Evolutionary conservation across 345 rosid species (phyloP), one percentile per base, ranked within the genome.

Genomic region (Ceriops decandra): DNA sequence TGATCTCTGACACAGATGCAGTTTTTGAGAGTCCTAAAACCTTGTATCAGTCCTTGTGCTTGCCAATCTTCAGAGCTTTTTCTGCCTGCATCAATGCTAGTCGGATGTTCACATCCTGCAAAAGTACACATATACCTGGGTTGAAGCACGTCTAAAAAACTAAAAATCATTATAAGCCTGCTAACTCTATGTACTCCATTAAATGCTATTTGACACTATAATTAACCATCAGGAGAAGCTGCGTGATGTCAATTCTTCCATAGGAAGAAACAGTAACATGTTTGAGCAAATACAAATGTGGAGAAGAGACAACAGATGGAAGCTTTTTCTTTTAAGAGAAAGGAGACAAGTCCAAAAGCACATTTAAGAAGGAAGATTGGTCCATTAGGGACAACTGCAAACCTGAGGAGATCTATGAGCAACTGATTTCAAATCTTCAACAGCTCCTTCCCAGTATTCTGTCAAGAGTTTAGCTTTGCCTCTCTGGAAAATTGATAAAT

Each of bases 371-470:
- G 51, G 32, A 38, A 2, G 36, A 26, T 47, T 11, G 38, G 32
- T 53, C 20, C 47, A 53, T 33, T 36, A 15, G 10, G 46, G 32
- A 53, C 5, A 51, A 52, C 42, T 17, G 68, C 88, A 52, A 79
- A 95, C 98, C 97, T 90, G 97, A 62, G 97, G 92, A 27, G 92
- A 90, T 65, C 67, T 73, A 74, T 90, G 86, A 74, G 98, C 96
- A 19, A 96, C 98, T 57, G 86, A 72, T 73, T 90, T 92, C 51
- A 92, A 70, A 80, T 95, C 98, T 56, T 83, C 88, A 62, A 95
- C 92, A 51, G 99, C 99, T 74, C 99, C 99, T 86, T 92, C 97
- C 93, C 93, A 95, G 69, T 95, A 97, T 83, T 95, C 98, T 3
- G 78, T 79, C 77, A 95, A 79, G 64, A 92, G 83, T 86, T 90